Evolutionary conservation across 1,284 basidiomycete species (phyloP).

Genomic region (Ganoderma lucidum): DNA sequence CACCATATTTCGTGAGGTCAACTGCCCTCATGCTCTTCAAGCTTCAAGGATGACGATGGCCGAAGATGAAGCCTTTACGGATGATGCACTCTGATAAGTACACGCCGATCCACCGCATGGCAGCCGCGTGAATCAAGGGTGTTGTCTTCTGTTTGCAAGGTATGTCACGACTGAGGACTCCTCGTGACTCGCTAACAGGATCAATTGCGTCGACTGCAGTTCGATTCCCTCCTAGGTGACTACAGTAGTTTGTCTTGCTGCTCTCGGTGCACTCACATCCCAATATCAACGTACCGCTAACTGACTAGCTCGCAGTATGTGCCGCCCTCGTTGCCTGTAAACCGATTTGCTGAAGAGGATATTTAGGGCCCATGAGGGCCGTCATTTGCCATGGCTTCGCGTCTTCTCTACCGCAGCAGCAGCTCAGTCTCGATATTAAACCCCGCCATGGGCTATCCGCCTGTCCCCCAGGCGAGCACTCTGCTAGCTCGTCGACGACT

Average conservation of each 20-base stretch:
- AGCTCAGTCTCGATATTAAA: neutral
- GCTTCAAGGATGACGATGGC: neutral
- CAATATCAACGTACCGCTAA: neutral
- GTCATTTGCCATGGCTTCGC: neutral
- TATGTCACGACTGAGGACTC: neutral
- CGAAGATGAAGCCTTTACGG: neutral
- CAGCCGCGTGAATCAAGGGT: neutral
- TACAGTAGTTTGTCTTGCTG: neutral
- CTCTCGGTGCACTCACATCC: neutral
- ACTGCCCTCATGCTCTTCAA: neutral
- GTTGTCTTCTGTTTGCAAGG: neutral
- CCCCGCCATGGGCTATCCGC: neutral
- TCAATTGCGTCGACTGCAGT: neutral
- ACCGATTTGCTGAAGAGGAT: neutral
- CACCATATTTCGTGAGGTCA: neutral
- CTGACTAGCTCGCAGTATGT: neutral
- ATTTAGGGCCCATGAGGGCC: neutral
- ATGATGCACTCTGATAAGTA: no score
- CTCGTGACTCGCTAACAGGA: neutral
- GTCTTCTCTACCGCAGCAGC: neutral
- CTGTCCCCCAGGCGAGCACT: neutral
- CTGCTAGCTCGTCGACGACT: neutral
- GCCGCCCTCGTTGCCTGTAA: neutral
- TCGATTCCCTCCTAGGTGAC: no score
- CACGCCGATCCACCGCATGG: neutral